These are phyloP conservation scores for Chlorella sp. DNA, from an alignment of 139 green algal species.

Conservation along the genomic window DNA sequence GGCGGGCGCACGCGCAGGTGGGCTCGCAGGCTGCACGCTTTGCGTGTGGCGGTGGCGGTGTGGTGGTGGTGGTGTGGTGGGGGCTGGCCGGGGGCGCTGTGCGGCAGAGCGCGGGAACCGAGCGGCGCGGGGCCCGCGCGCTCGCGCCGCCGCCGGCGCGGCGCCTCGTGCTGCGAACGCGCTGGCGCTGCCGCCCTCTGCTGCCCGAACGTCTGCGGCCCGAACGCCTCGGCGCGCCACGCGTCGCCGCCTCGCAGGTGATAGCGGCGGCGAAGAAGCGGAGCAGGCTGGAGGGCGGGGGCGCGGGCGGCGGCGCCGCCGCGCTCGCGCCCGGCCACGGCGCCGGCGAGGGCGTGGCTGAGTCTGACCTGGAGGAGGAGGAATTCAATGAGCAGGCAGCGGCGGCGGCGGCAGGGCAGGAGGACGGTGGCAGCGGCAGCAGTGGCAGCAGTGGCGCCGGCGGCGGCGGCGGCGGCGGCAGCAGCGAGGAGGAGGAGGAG, in stretches of 20 bases:
- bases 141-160: too few species aligned
- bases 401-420: background rate
- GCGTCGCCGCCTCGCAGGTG: background rate
- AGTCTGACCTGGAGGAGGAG: slow-evolving; percentile 17
- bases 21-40: background rate
- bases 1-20: slow-evolving; percentile 24
- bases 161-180: too few species aligned
- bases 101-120: background rate
- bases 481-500: slow-evolving; percentile 21
- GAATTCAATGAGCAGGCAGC: background rate
- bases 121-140: background rate
- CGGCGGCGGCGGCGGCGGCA: background rate
- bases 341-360: background rate
- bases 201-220: too few species aligned
- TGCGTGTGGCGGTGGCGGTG: background rate
- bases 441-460: background rate
- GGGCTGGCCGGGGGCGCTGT: background rate
- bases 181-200: too few species aligned
- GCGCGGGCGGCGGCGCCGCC: too few species aligned
- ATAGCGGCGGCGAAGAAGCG: background rate
- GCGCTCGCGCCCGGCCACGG: too few species aligned
- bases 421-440: slow-evolving; percentile 6
- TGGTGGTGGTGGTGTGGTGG: background rate
- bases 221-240: too few species aligned
- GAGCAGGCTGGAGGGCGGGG: too few species aligned